These are phyloP conservation scores for Pseudogymnoascus sp. DNA, from an alignment of 2,329 filamentous ascomycete species.

Conservation along the genomic window DNA sequence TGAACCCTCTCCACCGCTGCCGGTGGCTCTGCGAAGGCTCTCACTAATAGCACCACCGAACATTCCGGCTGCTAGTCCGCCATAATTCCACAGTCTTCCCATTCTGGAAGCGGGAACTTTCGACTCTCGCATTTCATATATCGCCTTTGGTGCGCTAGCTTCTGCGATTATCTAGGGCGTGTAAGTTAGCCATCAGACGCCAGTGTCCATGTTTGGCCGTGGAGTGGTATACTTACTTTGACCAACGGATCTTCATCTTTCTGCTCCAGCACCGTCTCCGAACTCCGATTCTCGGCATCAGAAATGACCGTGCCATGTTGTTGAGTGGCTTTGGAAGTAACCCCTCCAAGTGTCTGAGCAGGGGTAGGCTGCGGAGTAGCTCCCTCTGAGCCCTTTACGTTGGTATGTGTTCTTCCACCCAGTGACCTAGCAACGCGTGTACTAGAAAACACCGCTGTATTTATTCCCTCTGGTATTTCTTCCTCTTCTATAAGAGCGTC, in stretches of 20 bases:
- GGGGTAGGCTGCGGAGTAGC: neutral
- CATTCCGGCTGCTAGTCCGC: constrained; percentile 90
- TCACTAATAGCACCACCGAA: constrained; percentile 86
- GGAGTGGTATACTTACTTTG: neutral
- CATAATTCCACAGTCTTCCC: constrained; percentile 88
- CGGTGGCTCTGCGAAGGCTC: constrained; percentile 70
- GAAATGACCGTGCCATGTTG: neutral
- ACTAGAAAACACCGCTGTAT: constrained; percentile 56
- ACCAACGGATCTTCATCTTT: neutral
- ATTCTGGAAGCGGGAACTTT: constrained; percentile 82
- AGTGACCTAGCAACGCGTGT: constrained; percentile 50
- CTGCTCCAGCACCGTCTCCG: neutral
- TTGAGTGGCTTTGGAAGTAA: neutral
- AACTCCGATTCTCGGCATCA: neutral
- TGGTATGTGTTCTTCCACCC: constrained; percentile 35
- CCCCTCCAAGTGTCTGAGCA: neutral
- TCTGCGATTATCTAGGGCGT: constrained; percentile 20
- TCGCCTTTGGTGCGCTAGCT: constrained; percentile 24
- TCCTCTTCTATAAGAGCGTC: constrained; percentile 32
- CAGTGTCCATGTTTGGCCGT: neutral
- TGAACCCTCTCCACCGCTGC: constrained; percentile 62
- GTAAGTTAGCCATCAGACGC: constrained; percentile 33
- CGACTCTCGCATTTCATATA: constrained; percentile 76
- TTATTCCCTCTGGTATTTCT: constrained; percentile 49
- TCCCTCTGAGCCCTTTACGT: neutral